phyloP scores from a whole-genome alignment of 441 rosid species.

The Kokia cookei region DNA sequence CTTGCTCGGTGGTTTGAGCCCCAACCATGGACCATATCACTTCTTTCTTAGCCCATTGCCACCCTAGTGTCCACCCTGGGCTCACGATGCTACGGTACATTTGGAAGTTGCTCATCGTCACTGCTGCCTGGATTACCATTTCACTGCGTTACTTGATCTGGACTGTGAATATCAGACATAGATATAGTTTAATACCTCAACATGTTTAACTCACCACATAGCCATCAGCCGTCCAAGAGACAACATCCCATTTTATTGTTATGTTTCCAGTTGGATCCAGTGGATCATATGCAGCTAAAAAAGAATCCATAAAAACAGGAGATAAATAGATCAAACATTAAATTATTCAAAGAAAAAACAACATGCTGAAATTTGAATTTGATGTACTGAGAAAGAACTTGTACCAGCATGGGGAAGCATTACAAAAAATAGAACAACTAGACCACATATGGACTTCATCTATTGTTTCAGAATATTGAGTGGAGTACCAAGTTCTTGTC shows the following conservation, averaged over 20 bases:
- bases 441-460: constrained; percentile 16
- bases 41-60: constrained; percentile 67
- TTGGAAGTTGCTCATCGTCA: constrained; percentile 56
- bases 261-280: constrained; percentile 65
- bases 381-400: not conserved
- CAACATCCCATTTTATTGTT: constrained; percentile 67
- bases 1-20: constrained; percentile 68
- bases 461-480: constrained; percentile 4
- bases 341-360: not conserved
- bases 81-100: constrained; percentile 43
- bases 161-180: not conserved
- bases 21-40: constrained; percentile 69
- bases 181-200: not conserved
- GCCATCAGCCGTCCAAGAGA: constrained; percentile 77
- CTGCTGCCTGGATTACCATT: constrained; percentile 35
- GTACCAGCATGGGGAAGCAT: constrained; percentile 43
- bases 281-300: constrained; percentile 58
- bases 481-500: constrained; percentile 1
- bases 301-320: constrained; percentile 6
- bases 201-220: constrained; percentile 42
- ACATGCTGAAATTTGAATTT: not conserved
- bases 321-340: not conserved
- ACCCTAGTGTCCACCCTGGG: constrained; percentile 65
- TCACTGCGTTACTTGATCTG: not conserved
- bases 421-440: constrained; percentile 20